phyloP scores from a whole-genome alignment of 495 filamentous ascomycete genomes.

The Chaetomium cochliodes region DNA sequence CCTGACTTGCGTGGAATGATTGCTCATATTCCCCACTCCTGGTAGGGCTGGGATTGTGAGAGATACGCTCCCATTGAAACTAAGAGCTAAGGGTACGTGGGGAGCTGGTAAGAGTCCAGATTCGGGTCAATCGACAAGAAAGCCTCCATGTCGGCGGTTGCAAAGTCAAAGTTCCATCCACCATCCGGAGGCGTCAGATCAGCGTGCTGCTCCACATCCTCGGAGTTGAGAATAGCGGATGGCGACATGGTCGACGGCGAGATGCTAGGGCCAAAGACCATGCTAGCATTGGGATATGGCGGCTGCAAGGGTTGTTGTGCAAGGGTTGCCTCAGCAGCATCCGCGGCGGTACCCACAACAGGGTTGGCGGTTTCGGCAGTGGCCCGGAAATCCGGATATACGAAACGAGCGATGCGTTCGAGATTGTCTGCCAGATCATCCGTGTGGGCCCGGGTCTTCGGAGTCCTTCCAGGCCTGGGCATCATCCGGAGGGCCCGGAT shows the following conservation, averaged over 20 bases:
- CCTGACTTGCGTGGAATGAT: too few species aligned
- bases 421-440: constrained; percentile 2
- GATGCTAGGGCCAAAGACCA: constrained; percentile 2
- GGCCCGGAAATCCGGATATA: constrained; percentile 15
- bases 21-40: not conserved
- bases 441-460: not conserved
- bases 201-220: constrained; percentile 5
- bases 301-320: not conserved
- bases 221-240: not conserved
- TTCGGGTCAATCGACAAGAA: constrained; percentile 12
- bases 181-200: not conserved
- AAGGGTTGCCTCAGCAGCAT: not conserved
- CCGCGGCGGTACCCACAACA: not conserved
- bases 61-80: not conserved
- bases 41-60: constrained; percentile 1
- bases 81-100: not conserved
- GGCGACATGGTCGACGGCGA: not conserved
- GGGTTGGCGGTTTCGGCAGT: not conserved
- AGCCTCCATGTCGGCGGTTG: constrained; percentile 12
- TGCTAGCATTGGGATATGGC: too few species aligned
- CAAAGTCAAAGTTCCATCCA: constrained; percentile 8
- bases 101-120: constrained; percentile 1
- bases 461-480: not conserved
- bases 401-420: constrained; percentile 6
- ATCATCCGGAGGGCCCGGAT: constrained; percentile 9